These are phyloP conservation scores for Melaleuca alternifolia DNA, from an alignment of 345 rosid genomes.

Conservation along the genomic window DNA sequence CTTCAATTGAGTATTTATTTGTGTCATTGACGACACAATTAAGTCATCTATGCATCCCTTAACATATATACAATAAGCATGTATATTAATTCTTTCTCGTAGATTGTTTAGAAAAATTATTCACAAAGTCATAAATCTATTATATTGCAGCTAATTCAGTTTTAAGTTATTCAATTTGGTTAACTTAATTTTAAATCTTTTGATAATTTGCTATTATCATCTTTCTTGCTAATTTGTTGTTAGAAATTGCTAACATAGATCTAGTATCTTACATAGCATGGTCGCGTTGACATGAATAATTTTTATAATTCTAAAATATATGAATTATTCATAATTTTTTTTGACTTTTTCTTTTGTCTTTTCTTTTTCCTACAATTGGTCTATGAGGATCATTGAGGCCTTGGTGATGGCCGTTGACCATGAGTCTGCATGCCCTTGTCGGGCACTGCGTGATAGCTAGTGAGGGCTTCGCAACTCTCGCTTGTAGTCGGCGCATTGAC, in stretches of 20 bases:
- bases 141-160: fast-evolving
- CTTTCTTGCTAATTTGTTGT: neutral
- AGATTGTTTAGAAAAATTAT: neutral
- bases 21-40: neutral
- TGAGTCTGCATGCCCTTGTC: neutral
- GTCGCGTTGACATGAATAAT: fast-evolving
- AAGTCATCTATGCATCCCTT: neutral
- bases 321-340: too few species aligned
- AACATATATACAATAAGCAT: neutral
- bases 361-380: neutral
- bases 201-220: neutral
- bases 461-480: neutral
- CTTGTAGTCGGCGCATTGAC: fast-evolving
- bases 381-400: fast-evolving
- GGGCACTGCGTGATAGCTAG: neutral
- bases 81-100: neutral
- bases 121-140: neutral
- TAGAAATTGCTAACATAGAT: neutral
- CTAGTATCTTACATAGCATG: neutral
- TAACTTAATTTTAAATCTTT: neutral
- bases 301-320: neutral
- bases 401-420: neutral
- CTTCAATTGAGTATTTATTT: neutral
- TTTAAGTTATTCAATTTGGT: neutral
- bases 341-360: too few species aligned